phyloP scores from a whole-genome alignment of 1,284 basidiomycete genomes.

The Tilletia horrida region DNA sequence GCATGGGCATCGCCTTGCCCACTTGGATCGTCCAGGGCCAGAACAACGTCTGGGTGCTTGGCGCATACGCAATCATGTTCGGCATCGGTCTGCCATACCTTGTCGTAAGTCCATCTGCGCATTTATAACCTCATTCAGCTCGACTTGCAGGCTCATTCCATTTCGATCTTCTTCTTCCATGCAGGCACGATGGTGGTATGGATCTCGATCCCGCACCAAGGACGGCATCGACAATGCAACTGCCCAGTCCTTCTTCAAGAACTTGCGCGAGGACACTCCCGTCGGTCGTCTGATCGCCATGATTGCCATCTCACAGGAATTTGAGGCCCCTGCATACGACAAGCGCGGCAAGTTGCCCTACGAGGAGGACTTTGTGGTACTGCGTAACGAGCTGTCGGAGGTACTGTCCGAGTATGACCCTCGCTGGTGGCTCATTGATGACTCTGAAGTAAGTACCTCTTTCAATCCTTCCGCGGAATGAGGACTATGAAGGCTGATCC shows the following conservation, averaged over 20 bases:
- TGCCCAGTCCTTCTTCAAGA: constrained; percentile 85
- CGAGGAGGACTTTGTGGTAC: constrained; percentile 48
- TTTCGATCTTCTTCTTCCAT: not conserved
- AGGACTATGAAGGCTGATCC: not conserved
- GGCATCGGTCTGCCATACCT: constrained; percentile 80
- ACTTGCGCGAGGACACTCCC: constrained; percentile 73
- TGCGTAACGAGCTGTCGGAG: constrained; percentile 49
- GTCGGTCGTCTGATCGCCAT: constrained; percentile 72
- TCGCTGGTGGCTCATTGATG: constrained; percentile 30
- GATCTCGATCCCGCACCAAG: constrained; percentile 82
- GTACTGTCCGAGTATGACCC: constrained; percentile 29
- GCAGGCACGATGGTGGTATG: constrained; percentile 85
- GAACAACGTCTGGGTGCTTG: constrained; percentile 87
- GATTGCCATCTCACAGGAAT: constrained; percentile 71
- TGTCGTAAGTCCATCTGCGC: constrained; percentile 61
- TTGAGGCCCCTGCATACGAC: constrained; percentile 58
- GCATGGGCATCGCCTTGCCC: constrained; percentile 93
- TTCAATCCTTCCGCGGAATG: not conserved
- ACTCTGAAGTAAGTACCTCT: constrained; percentile 5
- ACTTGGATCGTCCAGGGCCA: constrained; percentile 88
- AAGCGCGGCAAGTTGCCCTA: constrained; percentile 38
- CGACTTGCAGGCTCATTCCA: no score
- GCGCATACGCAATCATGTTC: constrained; percentile 79
- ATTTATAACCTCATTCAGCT: not conserved
- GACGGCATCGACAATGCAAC: constrained; percentile 82